Percentiles rank a stretch among this genome's conserved stretches.
phyloP scores from a whole-genome alignment of 73 alveolate genomes.

The Paramecium primaurelia region DNA sequence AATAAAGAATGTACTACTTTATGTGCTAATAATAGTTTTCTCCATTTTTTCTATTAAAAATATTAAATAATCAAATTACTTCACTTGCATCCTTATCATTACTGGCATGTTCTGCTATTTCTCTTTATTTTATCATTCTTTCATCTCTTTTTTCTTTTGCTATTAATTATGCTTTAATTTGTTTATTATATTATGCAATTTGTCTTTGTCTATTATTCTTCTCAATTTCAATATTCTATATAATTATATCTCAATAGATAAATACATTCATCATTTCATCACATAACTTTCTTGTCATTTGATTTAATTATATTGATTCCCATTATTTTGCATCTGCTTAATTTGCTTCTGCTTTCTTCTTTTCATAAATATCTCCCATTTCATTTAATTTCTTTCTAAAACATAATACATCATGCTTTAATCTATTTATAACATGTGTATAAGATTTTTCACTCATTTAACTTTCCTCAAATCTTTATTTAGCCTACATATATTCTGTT shows the following conservation, averaged over 20 bases:
- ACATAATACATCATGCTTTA: slow-evolving; percentile 81
- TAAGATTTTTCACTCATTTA: slow-evolving; percentile 66
- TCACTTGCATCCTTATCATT: slow-evolving; percentile 70
- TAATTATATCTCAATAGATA: neutral
- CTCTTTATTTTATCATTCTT: slow-evolving; percentile 46
- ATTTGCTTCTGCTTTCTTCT: slow-evolving; percentile 49
- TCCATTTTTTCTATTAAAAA: slow-evolving; percentile 69
- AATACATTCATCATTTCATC: slow-evolving; percentile 70
- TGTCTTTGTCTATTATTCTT: slow-evolving; percentile 50
- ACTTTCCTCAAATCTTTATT: slow-evolving; percentile 69
- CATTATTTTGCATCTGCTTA: slow-evolving; percentile 70
- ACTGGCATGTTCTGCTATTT: slow-evolving; percentile 68
- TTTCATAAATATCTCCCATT: slow-evolving; percentile 58
- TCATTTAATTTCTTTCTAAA: slow-evolving; percentile 69
- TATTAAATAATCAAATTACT: neutral
- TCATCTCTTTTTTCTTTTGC: slow-evolving; percentile 64
- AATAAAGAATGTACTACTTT: slow-evolving; percentile 76
- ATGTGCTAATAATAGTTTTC: slow-evolving; percentile 72
- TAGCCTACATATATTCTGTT: slow-evolving; percentile 60
- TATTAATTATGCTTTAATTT: slow-evolving; percentile 43
- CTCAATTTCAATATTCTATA: slow-evolving; percentile 52
- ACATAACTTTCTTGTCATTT: slow-evolving; percentile 68
- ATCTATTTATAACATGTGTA: slow-evolving; percentile 72
- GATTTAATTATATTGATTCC: slow-evolving; percentile 67
- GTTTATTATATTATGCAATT: slow-evolving; percentile 43